Evolutionary conservation across 1,284 basidiomycete genomes (phyloP).

Genomic region (Anthracocystis walkeri): DNA sequence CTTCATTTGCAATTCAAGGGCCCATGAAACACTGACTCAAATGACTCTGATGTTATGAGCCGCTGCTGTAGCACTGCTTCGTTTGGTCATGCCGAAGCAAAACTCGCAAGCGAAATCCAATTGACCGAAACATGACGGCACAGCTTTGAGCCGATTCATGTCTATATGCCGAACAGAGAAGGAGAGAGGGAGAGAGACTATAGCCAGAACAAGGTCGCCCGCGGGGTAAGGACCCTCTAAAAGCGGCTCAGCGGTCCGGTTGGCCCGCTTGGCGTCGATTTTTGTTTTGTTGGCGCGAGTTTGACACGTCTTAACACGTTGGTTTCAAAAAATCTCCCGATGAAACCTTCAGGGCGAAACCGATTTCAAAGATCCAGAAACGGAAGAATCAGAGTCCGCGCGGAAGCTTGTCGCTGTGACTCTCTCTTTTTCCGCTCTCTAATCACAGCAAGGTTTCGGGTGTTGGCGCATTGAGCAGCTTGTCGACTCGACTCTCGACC

Average conservation of each 20-base stretch:
- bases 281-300: neutral
- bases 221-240: slow-evolving; percentile 25
- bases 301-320: neutral
- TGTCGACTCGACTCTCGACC: neutral
- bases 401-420: neutral
- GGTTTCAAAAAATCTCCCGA: neutral
- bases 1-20: too few relatives aligned
- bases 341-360: neutral
- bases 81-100: too few relatives aligned
- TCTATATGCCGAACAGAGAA: neutral
- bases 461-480: neutral
- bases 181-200: too few relatives aligned
- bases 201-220: slow-evolving; percentile 3
- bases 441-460: too few relatives aligned
- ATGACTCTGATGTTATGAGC: too few relatives aligned
- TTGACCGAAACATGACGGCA: too few relatives aligned
- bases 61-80: too few relatives aligned
- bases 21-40: too few relatives aligned
- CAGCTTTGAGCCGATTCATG: too few relatives aligned
- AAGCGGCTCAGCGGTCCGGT: slow-evolving; percentile 23
- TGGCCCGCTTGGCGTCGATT: neutral
- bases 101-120: too few relatives aligned
- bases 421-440: neutral
- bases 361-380: neutral
- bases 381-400: neutral